Evolutionary conservation across 805 yeast species (phyloP).

Genomic region (Candida silvatica): DNA sequence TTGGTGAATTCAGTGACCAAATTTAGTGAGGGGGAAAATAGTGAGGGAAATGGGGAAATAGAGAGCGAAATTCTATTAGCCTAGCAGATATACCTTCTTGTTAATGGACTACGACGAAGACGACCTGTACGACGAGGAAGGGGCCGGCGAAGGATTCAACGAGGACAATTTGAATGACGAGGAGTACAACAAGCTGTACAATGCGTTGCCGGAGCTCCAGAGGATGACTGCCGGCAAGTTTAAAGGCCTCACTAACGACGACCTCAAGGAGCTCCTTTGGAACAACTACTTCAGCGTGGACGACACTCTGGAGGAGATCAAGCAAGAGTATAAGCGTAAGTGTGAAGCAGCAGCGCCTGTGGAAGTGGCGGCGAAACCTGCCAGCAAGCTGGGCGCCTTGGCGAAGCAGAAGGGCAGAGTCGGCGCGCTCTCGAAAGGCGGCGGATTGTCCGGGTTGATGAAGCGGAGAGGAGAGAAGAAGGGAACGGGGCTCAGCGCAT

Average conservation of each 20-base stretch:
- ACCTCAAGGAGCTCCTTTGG: slow-evolving; percentile 52
- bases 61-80: no score
- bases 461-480: not conserved
- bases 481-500: not conserved
- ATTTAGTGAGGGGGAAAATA: no score
- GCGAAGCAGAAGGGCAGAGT: not conserved
- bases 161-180: slow-evolving; percentile 30
- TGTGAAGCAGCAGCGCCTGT: slow-evolving; percentile 5
- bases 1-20: no score
- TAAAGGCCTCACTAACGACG: slow-evolving; percentile 35
- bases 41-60: no score
- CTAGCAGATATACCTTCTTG: no score
- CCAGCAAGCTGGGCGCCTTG: not conserved
- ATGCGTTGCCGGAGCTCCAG: slow-evolving; percentile 34
- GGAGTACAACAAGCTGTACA: slow-evolving; percentile 33
- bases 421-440: not conserved
- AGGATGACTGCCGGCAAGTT: slow-evolving; percentile 25
- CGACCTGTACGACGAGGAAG: slow-evolving; percentile 12
- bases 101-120: slow-evolving; percentile 22
- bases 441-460: slow-evolving; percentile 1
- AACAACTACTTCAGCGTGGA: slow-evolving; percentile 48
- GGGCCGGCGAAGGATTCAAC: slow-evolving; percentile 24
- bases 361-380: not conserved
- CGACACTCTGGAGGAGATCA: slow-evolving; percentile 40
- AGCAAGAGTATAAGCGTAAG: slow-evolving; percentile 23